These are phyloP conservation scores for Blastobotrys parvus DNA, from an alignment of 805 yeast species.

Conservation along the genomic window DNA sequence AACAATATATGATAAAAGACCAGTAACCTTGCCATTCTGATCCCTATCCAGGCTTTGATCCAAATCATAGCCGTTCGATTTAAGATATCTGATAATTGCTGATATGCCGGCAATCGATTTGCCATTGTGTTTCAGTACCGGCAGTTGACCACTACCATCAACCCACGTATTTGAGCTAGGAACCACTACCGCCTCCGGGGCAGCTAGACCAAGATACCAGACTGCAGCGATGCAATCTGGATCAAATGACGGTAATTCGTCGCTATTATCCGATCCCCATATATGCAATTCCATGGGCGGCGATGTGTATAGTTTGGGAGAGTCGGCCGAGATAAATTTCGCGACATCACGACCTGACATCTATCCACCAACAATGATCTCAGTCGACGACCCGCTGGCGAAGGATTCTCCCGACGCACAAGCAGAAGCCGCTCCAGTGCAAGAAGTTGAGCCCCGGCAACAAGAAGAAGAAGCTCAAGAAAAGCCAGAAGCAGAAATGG, in stretches of 20 bases:
- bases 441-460: background rate
- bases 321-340: too few species aligned
- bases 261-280: conserved; percentile 21
- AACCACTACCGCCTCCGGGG: conserved; percentile 12
- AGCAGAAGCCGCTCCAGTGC: too few species aligned
- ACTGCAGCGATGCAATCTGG: conserved; percentile 27
- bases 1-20: conserved; percentile 13
- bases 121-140: conserved; percentile 18
- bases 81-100: conserved; percentile 20
- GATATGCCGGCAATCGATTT: conserved; percentile 10
- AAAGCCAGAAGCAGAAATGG: background rate
- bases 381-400: too few species aligned
- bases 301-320: too few species aligned
- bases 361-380: too few species aligned
- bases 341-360: too few species aligned
- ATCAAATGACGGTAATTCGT: conserved; percentile 18
- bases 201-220: conserved; percentile 17
- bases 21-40: conserved; percentile 15
- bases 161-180: conserved; percentile 21
- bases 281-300: conserved; percentile 29
- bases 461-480: background rate
- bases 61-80: conserved; percentile 5
- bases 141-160: conserved; percentile 19
- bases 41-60: conserved; percentile 5
- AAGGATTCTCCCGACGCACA: too few species aligned